Percentiles rank a stretch among this genome's conserved stretches.
These are phyloP conservation scores for Phanerochaete sordida DNA, from an alignment of 768 basidiomycete genomes.

Conservation along the genomic window DNA sequence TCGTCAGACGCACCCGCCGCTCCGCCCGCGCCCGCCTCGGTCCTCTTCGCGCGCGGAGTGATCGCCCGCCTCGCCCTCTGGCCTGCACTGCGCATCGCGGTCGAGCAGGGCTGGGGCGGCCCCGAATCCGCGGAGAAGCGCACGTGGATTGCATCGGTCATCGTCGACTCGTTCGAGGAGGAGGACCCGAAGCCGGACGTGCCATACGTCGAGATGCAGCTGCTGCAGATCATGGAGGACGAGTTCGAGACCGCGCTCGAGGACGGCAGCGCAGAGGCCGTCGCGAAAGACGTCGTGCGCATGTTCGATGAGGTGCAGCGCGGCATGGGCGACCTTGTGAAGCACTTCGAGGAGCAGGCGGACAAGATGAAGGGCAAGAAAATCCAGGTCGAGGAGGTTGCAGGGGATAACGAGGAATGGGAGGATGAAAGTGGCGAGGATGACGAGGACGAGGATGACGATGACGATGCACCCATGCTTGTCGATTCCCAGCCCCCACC, in stretches of 20 bases:
- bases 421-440: constrained; percentile 45
- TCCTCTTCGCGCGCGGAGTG: constrained; percentile 85
- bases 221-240: constrained; percentile 81
- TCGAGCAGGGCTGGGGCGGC: constrained; percentile 87
- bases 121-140: constrained; percentile 66
- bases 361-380: constrained; percentile 56
- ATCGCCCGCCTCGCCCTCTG: constrained; percentile 80
- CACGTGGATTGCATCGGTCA: constrained; percentile 77
- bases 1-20: constrained; percentile 25
- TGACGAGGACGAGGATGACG: constrained; percentile 36
- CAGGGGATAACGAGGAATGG: constrained; percentile 38
- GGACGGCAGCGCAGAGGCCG: constrained; percentile 74
- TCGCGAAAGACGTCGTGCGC: constrained; percentile 68
- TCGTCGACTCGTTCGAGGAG: constrained; percentile 78
- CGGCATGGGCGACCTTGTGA: constrained; percentile 48
- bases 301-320: constrained; percentile 57
- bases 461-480: constrained; percentile 54
- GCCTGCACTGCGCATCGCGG: constrained; percentile 83
- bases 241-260: constrained; percentile 85
- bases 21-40: constrained; percentile 43
- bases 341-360: constrained; percentile 61
- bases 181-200: constrained; percentile 48
- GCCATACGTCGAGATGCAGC: constrained; percentile 74
- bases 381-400: constrained; percentile 42
- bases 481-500: constrained; percentile 33